Percentiles rank a stretch among this genome's conserved stretches.
These are phyloP conservation scores for Glycine soja DNA, from an alignment of 306 rosid genomes.

Conservation along the genomic window DNA sequence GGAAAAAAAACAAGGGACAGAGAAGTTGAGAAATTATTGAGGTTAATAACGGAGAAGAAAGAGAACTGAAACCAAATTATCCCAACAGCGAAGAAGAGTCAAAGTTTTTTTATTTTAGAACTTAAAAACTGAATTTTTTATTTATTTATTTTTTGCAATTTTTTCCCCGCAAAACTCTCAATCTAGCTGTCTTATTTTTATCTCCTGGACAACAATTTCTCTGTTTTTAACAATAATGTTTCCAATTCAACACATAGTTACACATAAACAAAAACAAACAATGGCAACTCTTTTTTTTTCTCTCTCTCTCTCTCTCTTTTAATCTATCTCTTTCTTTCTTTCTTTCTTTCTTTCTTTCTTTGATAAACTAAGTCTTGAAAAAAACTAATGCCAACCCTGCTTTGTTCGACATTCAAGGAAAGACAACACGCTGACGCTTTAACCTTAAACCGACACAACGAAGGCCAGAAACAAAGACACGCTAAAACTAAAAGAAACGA, in stretches of 20 bases:
- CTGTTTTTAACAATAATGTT: constrained; percentile 47
- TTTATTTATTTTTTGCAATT: not conserved
- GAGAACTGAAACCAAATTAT: constrained; percentile 44
- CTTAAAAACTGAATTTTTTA: too few relatives aligned
- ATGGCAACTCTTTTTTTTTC: not conserved
- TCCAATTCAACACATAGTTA: constrained; percentile 31
- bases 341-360: too few relatives aligned
- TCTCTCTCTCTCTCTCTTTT: too few relatives aligned
- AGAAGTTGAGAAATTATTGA: constrained; percentile 48
- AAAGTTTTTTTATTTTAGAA: constrained; percentile 48
- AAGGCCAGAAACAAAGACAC: not conserved
- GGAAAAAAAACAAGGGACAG: not conserved
- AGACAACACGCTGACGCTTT: constrained; percentile 42
- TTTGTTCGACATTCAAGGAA: constrained; percentile 54
- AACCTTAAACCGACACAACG: constrained; percentile 44
- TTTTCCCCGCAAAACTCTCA: constrained; percentile 54
- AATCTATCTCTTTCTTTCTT: too few relatives aligned
- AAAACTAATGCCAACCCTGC: constrained; percentile 57
- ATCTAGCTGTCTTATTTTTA: constrained; percentile 34
- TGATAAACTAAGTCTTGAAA: constrained; percentile 50
- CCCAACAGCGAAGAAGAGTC: not conserved
- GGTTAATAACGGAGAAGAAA: constrained; percentile 44
- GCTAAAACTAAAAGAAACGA: not conserved
- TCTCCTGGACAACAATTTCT: constrained; percentile 8
- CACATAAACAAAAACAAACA: not conserved